Evolutionary conservation across 805 yeast species (phyloP).

Genomic region (Lachancea nothofagi): DNA sequence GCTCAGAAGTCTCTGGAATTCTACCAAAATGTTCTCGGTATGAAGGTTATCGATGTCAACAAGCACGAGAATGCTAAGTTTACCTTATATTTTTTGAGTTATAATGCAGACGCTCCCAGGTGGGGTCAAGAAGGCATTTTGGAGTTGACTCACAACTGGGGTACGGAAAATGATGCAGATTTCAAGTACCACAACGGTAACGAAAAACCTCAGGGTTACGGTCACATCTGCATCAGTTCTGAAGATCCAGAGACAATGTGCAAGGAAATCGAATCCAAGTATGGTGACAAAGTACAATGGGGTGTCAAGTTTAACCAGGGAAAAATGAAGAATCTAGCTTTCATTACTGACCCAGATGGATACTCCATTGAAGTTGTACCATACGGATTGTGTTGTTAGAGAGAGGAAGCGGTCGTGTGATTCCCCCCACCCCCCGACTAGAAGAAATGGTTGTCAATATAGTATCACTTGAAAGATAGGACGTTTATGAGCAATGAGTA

Average conservation of each 20-base stretch:
- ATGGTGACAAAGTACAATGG: slow-evolving; percentile 55
- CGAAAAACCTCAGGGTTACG: slow-evolving; percentile 73
- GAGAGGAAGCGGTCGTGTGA: neutral
- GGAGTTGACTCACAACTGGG: slow-evolving; percentile 94
- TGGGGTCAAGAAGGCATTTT: slow-evolving; percentile 61
- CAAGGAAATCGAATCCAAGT: slow-evolving; percentile 40
- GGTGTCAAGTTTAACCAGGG: slow-evolving; percentile 52
- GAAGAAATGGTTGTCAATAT: neutral
- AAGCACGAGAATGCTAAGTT: slow-evolving; percentile 69
- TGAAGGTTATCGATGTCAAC: slow-evolving; percentile 57
- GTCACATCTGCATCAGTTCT: slow-evolving; percentile 74
- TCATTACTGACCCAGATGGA: slow-evolving; percentile 85
- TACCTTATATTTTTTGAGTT: slow-evolving; percentile 81
- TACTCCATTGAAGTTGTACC: slow-evolving; percentile 74
- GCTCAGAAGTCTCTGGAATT: slow-evolving; percentile 69
- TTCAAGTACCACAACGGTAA: slow-evolving; percentile 84
- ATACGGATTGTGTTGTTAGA: slow-evolving; percentile 10
- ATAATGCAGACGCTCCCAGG: slow-evolving; percentile 39
- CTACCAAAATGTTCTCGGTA: slow-evolving; percentile 73
- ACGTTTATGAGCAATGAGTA: no score
- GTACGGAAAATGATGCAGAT: slow-evolving; percentile 74
- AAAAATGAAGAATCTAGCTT: slow-evolving; percentile 56
- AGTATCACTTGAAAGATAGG: neutral
- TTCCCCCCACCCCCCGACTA: neutral
- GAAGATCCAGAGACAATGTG: slow-evolving; percentile 48